A percentile compares a stretch with the other conserved stretches of the same genome.
These are phyloP conservation scores for Hypoxylon lenormandii DNA, from an alignment of 495 filamentous ascomycete genomes.

Conservation along the genomic window DNA sequence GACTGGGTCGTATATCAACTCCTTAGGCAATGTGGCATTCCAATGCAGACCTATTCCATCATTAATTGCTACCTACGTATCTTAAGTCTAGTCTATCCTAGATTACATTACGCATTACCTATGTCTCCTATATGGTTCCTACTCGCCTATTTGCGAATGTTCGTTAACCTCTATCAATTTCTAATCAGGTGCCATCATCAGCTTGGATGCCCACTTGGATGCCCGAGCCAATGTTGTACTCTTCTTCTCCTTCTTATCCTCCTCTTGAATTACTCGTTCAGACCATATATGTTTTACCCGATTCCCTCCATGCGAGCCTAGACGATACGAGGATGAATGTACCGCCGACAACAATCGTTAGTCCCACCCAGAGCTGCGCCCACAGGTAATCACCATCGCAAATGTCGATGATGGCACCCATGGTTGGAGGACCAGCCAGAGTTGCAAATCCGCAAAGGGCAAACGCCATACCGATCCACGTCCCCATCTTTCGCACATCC, in stretches of 20 bases:
- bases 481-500: conserved; percentile 60
- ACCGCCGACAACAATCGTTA: conserved; percentile 29
- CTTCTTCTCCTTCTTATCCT: neutral
- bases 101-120: too few relatives aligned
- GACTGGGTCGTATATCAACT: too few relatives aligned
- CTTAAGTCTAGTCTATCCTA: too few relatives aligned
- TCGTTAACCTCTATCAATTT: too few relatives aligned
- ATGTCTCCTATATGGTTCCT: too few relatives aligned
- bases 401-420: conserved; percentile 59
- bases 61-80: too few relatives aligned
- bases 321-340: conserved; percentile 23
- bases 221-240: neutral
- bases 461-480: conserved; percentile 59
- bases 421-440: conserved; percentile 58
- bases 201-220: too few relatives aligned
- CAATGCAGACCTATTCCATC: too few relatives aligned
- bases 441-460: conserved; percentile 57
- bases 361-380: conserved; percentile 58
- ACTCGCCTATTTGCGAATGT: too few relatives aligned
- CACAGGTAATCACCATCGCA: conserved; percentile 53
- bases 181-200: too few relatives aligned
- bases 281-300: neutral
- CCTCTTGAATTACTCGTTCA: neutral
- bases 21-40: too few relatives aligned
- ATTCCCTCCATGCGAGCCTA: conserved; percentile 4